Percentiles rank a stretch among this genome's conserved stretches.
phyloP scores from a whole-genome alignment of 2,329 filamentous ascomycete species.

The Talaromyces amestolkiae region DNA sequence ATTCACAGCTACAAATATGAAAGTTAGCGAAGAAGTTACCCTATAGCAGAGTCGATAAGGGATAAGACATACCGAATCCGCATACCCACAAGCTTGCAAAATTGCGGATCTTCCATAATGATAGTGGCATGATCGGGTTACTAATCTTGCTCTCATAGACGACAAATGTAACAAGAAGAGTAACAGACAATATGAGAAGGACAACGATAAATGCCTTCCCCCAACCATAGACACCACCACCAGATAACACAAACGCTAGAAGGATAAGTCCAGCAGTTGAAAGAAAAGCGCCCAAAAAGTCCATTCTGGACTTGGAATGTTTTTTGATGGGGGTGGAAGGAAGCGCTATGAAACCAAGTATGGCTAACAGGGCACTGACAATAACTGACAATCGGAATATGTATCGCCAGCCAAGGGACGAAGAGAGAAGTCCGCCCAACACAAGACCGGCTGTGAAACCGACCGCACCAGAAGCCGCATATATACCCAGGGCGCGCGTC shows the following conservation, averaged over 20 bases:
- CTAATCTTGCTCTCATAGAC: conserved; percentile 30
- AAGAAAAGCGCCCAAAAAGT: neutral
- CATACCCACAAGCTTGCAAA: conserved; percentile 48
- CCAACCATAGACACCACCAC: neutral
- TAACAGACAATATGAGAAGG: neutral
- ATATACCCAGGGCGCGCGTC: neutral
- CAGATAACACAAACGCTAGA: neutral
- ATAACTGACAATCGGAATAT: neutral
- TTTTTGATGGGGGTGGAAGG: neutral
- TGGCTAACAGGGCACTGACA: neutral
- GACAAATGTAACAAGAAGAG: neutral
- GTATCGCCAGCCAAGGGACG: neutral
- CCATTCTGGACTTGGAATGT: neutral
- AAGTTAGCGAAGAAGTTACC: neutral
- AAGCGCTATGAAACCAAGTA: neutral
- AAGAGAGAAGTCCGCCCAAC: neutral
- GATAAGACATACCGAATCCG: conserved; percentile 38
- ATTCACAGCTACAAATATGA: neutral
- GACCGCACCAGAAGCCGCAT: neutral
- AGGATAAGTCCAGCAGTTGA: neutral
- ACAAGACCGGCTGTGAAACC: neutral
- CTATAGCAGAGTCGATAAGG: neutral
- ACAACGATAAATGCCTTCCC: neutral
- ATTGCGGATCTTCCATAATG: conserved; percentile 47
- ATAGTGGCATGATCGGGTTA: conserved; percentile 49